Percentiles rank a stretch among this genome's conserved stretches.
These are phyloP conservation scores for Alternaria rosae DNA, from an alignment of 2,329 filamentous ascomycete species.

Conservation along the genomic window DNA sequence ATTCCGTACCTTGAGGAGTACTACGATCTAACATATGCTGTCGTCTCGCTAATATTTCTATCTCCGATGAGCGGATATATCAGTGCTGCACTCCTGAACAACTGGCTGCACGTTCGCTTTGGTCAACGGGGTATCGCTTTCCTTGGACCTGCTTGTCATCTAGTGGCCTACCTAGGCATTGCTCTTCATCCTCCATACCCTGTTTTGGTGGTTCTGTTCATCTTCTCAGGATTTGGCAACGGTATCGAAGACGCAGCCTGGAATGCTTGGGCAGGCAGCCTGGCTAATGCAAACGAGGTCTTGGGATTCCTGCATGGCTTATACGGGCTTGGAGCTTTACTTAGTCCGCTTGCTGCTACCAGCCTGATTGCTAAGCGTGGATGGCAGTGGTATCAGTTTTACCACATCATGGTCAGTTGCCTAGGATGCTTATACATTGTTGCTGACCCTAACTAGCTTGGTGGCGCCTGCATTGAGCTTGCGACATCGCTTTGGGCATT, in stretches of 20 bases:
- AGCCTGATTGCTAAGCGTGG: conserved; percentile 68
- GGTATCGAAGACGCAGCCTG: conserved; percentile 68
- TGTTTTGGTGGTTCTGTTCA: conserved; percentile 67
- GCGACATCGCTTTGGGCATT: conserved; percentile 62
- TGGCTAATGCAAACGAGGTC: conserved; percentile 74
- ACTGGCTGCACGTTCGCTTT: conserved; percentile 65
- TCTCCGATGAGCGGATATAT: conserved; percentile 70
- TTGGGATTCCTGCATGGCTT: conserved; percentile 73
- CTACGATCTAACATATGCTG: conserved; percentile 65
- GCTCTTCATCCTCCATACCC: conserved; percentile 72
- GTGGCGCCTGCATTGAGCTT: conserved; percentile 64
- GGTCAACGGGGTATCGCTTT: conserved; percentile 77
- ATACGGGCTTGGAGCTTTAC: conserved; percentile 73
- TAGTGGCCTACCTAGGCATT: conserved; percentile 69
- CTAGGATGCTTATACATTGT: background rate
- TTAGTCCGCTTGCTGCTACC: conserved; percentile 73
- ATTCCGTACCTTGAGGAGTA: conserved; percentile 61
- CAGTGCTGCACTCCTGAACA: conserved; percentile 67
- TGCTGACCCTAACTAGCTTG: conserved; percentile 30
- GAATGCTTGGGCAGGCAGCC: conserved; percentile 70
- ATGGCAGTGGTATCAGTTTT: conserved; percentile 74
- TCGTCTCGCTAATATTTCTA: conserved; percentile 70
- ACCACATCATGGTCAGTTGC: conserved; percentile 67
- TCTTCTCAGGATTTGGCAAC: conserved; percentile 73
- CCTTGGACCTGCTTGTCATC: conserved; percentile 66